Conservation (phyloP, 176 grass and related monocot species). For the Poa annua region DNA sequence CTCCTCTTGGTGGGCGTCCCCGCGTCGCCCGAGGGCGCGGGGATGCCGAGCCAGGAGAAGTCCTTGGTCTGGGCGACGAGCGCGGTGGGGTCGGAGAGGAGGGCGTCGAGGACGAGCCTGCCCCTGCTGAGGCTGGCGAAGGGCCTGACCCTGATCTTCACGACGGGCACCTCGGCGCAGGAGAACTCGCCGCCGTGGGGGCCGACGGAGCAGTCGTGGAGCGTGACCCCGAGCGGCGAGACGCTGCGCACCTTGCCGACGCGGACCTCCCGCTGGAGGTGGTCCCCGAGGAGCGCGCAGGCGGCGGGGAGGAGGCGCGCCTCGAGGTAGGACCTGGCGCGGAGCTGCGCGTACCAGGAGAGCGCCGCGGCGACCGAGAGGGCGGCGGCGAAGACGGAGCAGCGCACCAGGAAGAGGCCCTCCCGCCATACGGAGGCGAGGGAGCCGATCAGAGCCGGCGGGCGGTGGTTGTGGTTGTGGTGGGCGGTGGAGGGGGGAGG, state of each 20-base stretch:
- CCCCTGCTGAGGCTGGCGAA: conserved; percentile 81
- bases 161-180: conserved; percentile 69
- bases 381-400: conserved; percentile 74
- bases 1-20: conserved; percentile 44
- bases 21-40: conserved; percentile 52
- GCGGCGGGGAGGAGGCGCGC: conserved; percentile 77
- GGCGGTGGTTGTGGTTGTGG: conserved; percentile 21
- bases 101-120: conserved; percentile 82
- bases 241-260: conserved; percentile 84
- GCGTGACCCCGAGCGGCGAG: conserved; percentile 86
- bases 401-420: conserved; percentile 87
- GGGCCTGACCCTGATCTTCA: conserved; percentile 84
- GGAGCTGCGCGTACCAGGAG: conserved; percentile 78
- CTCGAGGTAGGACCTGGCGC: conserved; percentile 74
- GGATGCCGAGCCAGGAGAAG: conserved; percentile 95
- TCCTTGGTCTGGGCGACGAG: conserved; percentile 86
- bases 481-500: conserved; percentile 27
- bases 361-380: conserved; percentile 76
- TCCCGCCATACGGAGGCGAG: conserved; percentile 75
- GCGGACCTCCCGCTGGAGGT: conserved; percentile 84
- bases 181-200: conserved; percentile 91
- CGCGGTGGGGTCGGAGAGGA: conserved; percentile 72
- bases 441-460: conserved; percentile 62
- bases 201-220: conserved; percentile 87
- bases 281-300: conserved; percentile 69